Base-by-base conservation (phyloP, 2,329 filamentous ascomycete species). In the Botrytis galanthina region DNA sequence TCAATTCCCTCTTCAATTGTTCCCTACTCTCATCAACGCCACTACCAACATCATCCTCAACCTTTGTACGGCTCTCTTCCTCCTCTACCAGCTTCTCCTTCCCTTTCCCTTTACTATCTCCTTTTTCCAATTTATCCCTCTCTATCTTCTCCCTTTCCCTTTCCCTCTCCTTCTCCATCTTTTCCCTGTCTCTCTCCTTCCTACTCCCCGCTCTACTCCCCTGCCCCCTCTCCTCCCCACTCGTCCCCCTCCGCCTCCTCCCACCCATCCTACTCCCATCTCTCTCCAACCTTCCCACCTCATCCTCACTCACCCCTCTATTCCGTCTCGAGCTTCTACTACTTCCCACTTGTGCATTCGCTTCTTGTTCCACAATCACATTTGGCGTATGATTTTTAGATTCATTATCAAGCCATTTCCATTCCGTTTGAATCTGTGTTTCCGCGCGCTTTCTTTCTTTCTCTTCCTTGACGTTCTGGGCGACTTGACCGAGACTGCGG, bases 1-100 rank as follows among this genome's bases (percentile, higher is more conserved):
- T 77, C 73, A 78, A 71, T 39, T 79, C 78, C 63, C 59, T 76
- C 39, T 77, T 74, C 67, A 79, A 73, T 22, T 77, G 72, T 51
- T 77, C 71, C 20, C 71, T 76, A 29, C 46, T 74, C 37, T 72
- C 37, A 73, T 77, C 71, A 59, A 75, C 42, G 1, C 62, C 67
- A 48, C 26, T 14, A 48, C 29, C 6, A 54, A 37, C n/a, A 29
- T 14, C n/a, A 29, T 29, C 14, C n/a, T 69, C 35, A 74, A 59
- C 57, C 73, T 73, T 69, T 71, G 32, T 37, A 29, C 42, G 14
- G 42, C 54, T n/a, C 32, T 57, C 73, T 29, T 66, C 42, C 10
- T 20, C 39, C 32, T 61, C 72, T 66, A 67, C 57, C 29, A 22
- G 14, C 20, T 60, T 29, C 71, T 29, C 14, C 18, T 71, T 63